Base-by-base conservation (phyloP, 805 yeast species). In the Monosporozyma siamensis region DNA sequence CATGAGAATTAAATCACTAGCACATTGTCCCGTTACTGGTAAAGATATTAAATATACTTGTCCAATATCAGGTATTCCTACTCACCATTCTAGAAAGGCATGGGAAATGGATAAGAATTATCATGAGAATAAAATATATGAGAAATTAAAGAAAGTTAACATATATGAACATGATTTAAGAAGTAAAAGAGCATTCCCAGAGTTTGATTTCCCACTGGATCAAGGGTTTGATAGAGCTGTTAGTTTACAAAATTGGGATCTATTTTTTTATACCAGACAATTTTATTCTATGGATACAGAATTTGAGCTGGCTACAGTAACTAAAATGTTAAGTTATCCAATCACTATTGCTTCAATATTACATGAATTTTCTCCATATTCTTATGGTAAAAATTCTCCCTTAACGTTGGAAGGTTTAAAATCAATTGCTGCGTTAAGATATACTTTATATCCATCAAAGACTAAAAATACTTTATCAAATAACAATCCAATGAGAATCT, bases 201-300 rank as follows among this genome's bases (percentile, higher is more conserved):
- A 92, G 67, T 90, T 92, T 59, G 94, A 88, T 55, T 88, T 92
- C 67, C 97, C 99, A 6, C 77, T 76, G 4, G 73, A 70, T 11
- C 95, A 85, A 63, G 83, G 79, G 42, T 70, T 69, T 41, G 97
- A 90, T 59, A 79, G 80, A 48, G 67, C 74, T 44, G 78, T 88
- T 46, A 88, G 87, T 60, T 75, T 87, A 58, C 70, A 79, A 41
- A 80, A 76, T 61, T 92, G 99, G 99, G 97, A 92, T 64, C 71
- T 92, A 10, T 90, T 77, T 56, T 82, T 92, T 59, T 92, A 90
- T 63, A 90, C 98, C 0, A 75, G 99, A 61, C 83, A 82, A 54
- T 92, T 86, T 62, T 82, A 79, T 55, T 90, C 97, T 5, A 90
- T 92, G 97, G 96, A 92, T 64, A 84, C 95, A 3, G 97, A 89